A percentile compares a stretch with the other conserved stretches of the same genome.
These are phyloP conservation scores for Picochlorum sp. DNA, from an alignment of 139 green algal genomes.

Conservation along the genomic window DNA sequence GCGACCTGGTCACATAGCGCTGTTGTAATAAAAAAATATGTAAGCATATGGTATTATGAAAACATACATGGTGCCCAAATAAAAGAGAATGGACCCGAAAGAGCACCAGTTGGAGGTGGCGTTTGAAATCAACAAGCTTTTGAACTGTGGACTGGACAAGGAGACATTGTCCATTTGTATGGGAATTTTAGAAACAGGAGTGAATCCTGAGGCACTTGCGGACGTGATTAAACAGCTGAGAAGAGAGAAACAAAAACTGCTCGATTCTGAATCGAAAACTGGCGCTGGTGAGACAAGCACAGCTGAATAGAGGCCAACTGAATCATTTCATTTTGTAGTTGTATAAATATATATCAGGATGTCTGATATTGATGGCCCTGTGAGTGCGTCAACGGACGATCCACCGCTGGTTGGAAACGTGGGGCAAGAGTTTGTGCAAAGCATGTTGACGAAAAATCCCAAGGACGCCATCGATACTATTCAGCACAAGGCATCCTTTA, in stretches of 20 bases:
- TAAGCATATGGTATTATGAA: neutral
- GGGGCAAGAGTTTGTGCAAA: slow-evolving; percentile 27
- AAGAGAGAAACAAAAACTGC: slow-evolving; percentile 17
- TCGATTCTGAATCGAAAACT: too few species aligned
- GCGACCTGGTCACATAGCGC: too few species aligned
- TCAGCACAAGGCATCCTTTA: slow-evolving; percentile 33
- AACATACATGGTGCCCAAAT: neutral
- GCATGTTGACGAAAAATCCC: slow-evolving; percentile 37
- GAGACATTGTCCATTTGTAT: slow-evolving; percentile 62
- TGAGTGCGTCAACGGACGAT: slow-evolving; percentile 3
- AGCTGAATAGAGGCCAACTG: too few species aligned
- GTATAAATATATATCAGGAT: too few species aligned
- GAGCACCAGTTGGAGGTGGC: slow-evolving; percentile 12
- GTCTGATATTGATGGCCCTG: neutral
- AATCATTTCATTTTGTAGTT: too few species aligned
- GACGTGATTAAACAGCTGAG: slow-evolving; percentile 57
- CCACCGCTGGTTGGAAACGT: slow-evolving; percentile 22
- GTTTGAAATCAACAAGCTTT: slow-evolving; percentile 20
- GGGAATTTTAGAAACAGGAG: slow-evolving; percentile 57
- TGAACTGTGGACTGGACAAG: slow-evolving; percentile 52
- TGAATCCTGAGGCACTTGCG: slow-evolving; percentile 75
- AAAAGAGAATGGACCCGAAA: neutral
- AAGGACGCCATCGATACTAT: slow-evolving; percentile 35
- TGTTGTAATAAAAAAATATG: too few species aligned
- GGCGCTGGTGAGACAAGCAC: too few species aligned